Evolutionary conservation across 768 basidiomycete genomes (phyloP).

Genomic region (Coprinopsis marcescibilis): DNA sequence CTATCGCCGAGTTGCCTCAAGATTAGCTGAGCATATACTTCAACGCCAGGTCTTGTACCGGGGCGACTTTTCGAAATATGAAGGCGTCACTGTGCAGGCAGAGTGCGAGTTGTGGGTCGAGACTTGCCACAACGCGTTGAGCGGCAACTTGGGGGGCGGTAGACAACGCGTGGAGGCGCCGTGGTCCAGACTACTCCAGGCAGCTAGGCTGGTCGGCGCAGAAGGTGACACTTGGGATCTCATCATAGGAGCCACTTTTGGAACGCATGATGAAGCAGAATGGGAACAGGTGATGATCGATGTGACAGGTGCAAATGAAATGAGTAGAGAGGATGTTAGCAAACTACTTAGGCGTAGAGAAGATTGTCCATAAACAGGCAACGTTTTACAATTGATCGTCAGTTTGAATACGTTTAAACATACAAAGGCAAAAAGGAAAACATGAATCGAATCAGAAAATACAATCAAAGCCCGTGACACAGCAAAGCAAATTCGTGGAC

Average conservation of each 20-base stretch:
- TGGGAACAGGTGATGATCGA: constrained; percentile 55
- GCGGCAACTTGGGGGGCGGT: constrained; percentile 37
- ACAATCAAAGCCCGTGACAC: background rate
- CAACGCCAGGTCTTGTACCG: constrained; percentile 81
- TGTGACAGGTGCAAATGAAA: constrained; percentile 52
- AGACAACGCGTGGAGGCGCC: constrained; percentile 60
- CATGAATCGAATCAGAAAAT: background rate
- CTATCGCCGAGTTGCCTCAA: constrained; percentile 70
- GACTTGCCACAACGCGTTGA: constrained; percentile 60
- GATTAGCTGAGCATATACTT: constrained; percentile 70
- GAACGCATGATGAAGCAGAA: constrained; percentile 34
- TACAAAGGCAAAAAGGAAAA: background rate
- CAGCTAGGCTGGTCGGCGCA: constrained; percentile 59
- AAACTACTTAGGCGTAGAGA: constrained; percentile 45
- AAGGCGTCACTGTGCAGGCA: constrained; percentile 56
- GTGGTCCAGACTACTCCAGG: constrained; percentile 70
- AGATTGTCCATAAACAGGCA: constrained; percentile 2
- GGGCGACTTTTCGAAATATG: constrained; percentile 54
- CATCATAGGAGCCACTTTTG: constrained; percentile 45
- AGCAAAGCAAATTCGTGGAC: background rate
- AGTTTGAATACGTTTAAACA: background rate
- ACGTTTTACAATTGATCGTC: background rate
- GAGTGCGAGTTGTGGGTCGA: constrained; percentile 85
- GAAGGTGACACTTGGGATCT: constrained; percentile 49
- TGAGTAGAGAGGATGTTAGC: constrained; percentile 57